phyloP scores from a whole-genome alignment of 1,139 yeast genomes.

The Eremothecium cymbalariae region DNA sequence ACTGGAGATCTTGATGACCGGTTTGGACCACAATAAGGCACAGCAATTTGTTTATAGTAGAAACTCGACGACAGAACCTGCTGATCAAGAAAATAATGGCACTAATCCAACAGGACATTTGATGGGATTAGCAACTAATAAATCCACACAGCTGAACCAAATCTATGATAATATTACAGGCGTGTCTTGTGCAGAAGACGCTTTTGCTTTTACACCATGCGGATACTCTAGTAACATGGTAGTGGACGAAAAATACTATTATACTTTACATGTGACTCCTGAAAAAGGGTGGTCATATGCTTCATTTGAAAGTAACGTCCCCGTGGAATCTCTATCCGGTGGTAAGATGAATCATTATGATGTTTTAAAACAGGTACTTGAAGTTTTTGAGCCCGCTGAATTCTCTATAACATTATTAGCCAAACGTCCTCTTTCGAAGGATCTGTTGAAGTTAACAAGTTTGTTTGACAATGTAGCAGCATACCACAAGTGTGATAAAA shows the following conservation, averaged over 20 bases:
- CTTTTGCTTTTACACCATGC: constrained; percentile 92
- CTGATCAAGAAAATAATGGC: constrained; percentile 33
- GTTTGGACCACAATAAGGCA: constrained; percentile 53
- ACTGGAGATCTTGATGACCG: constrained; percentile 87
- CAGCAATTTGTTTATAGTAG: constrained; percentile 41
- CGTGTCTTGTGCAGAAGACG: constrained; percentile 52
- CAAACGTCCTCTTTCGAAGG: constrained; percentile 21
- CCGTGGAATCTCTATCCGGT: constrained; percentile 35
- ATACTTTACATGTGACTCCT: constrained; percentile 91
- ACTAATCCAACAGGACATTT: constrained; percentile 38
- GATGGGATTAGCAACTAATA: constrained; percentile 33
- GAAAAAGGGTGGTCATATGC: constrained; percentile 94
- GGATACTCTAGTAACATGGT: constrained; percentile 89
- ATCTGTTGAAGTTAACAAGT: constrained; percentile 36
- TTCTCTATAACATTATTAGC: constrained; percentile 62
- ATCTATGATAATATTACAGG: constrained; percentile 38
- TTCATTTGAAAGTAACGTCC: constrained; percentile 82
- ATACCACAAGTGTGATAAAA: constrained; percentile 59
- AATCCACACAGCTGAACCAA: constrained; percentile 49
- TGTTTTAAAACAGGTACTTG: constrained; percentile 50
- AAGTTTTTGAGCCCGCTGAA: constrained; percentile 64
- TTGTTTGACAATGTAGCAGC: constrained; percentile 37
- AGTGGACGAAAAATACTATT: constrained; percentile 56
- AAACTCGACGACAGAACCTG: constrained; percentile 20
- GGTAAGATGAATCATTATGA: constrained; percentile 35